Conservation (phyloP, 1,139 yeast genomes). For the Debaryomyces sp. region DNA sequence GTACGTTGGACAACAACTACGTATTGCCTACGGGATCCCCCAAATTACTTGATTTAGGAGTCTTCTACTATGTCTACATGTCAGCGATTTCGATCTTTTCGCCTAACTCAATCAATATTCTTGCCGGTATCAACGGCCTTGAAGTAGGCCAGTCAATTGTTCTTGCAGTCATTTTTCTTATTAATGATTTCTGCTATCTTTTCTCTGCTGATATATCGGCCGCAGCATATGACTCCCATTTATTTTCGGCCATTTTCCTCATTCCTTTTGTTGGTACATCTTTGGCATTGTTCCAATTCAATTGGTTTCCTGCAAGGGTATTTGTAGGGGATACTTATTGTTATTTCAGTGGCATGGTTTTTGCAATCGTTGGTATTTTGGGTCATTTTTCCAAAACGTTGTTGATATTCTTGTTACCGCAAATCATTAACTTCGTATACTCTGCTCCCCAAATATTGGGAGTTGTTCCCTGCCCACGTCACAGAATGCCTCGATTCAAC, state of each 20-base stretch:
- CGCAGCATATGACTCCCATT: slow-evolving; percentile 80
- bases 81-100: slow-evolving; percentile 88
- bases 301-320: slow-evolving; percentile 89
- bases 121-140: slow-evolving; percentile 95
- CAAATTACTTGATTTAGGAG: slow-evolving; percentile 72
- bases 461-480: slow-evolving; percentile 92
- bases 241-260: slow-evolving; percentile 75
- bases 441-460: slow-evolving; percentile 89
- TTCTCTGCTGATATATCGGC: slow-evolving; percentile 39
- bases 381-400: slow-evolving; percentile 97
- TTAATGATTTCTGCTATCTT: slow-evolving; percentile 78
- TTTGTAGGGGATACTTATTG: slow-evolving; percentile 99
- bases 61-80: slow-evolving; percentile 85
- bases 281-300: slow-evolving; percentile 70
- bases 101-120: slow-evolving; percentile 93
- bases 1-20: slow-evolving; percentile 39
- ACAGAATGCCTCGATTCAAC: slow-evolving; percentile 81
- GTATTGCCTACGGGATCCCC: slow-evolving; percentile 32
- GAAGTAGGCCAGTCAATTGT: slow-evolving; percentile 95
- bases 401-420: slow-evolving; percentile 83
- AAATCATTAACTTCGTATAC: slow-evolving; percentile 83
- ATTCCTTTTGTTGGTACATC: slow-evolving; percentile 90
- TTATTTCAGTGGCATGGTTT: slow-evolving; percentile 97
- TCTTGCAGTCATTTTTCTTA: slow-evolving; percentile 65
- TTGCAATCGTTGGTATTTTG: slow-evolving; percentile 93